These are phyloP conservation scores for Starmerella apis DNA, from an alignment of 805 yeast species.

Conservation along the genomic window DNA sequence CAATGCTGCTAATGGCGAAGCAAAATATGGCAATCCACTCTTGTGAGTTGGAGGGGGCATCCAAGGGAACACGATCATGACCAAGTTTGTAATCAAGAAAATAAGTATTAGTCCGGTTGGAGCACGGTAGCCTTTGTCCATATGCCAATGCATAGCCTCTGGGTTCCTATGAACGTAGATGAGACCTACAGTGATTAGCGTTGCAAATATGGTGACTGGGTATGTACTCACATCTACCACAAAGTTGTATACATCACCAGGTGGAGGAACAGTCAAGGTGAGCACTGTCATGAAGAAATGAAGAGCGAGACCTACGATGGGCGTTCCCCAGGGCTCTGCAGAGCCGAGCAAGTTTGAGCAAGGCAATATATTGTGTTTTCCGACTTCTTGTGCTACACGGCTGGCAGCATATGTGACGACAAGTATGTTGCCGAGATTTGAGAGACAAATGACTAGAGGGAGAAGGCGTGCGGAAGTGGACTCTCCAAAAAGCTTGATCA, in stretches of 20 bases:
- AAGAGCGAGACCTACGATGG: conserved; percentile 38
- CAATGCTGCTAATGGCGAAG: conserved; percentile 48
- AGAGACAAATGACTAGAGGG: conserved; percentile 49
- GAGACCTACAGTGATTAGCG: conserved; percentile 44
- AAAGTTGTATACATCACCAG: conserved; percentile 53
- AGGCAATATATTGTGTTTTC: conserved; percentile 42
- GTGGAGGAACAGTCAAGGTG: conserved; percentile 49
- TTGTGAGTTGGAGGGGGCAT: conserved; percentile 40
- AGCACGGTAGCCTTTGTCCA: conserved; percentile 11
- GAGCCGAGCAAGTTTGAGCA: conserved; percentile 40
- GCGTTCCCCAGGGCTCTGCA: conserved; percentile 33
- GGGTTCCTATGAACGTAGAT: conserved; percentile 41
- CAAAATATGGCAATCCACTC: conserved; percentile 42
- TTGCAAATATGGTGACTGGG: conserved; percentile 52
- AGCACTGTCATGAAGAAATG: conserved; percentile 50
- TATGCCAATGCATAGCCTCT: conserved; percentile 34
- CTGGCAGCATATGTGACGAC: conserved; percentile 56
- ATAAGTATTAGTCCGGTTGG: conserved; percentile 27
- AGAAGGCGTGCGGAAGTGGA: conserved; percentile 41
- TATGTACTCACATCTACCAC: conserved; percentile 53
- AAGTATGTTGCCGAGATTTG: conserved; percentile 54
- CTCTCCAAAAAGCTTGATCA: conserved; percentile 48
- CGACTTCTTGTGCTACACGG: conserved; percentile 49
- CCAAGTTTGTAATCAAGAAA: conserved; percentile 40
- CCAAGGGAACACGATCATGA: conserved; percentile 47